phyloP scores from a whole-genome alignment of 352 stramenopile genomes.

The Phytophthora hybrid region DNA sequence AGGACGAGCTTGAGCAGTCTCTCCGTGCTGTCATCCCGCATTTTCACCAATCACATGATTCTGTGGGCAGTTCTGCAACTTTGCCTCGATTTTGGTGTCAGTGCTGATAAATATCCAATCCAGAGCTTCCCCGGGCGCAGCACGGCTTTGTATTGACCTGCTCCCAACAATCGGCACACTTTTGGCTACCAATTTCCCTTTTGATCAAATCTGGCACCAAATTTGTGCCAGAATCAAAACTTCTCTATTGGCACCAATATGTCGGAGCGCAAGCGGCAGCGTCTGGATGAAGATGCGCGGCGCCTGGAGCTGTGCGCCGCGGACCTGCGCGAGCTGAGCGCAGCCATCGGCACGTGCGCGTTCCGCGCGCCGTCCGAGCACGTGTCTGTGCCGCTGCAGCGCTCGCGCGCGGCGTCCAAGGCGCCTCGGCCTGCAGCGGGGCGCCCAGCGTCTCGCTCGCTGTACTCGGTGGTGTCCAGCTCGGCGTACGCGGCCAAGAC shows the following conservation, averaged over 20 bases:
- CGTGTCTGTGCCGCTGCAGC: constrained; percentile 28
- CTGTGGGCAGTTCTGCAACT: no score
- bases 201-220: no score
- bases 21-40: no score
- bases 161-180: no score
- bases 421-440: constrained; percentile 7
- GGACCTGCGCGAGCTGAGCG: constrained; percentile 39
- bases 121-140: no score
- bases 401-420: constrained; percentile 11
- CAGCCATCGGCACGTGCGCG: constrained; percentile 34
- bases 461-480: constrained; percentile 53
- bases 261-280: constrained; percentile 41
- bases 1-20: no score
- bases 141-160: no score
- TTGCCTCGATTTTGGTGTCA: no score
- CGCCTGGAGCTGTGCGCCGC: constrained; percentile 44
- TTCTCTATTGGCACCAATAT: constrained; percentile 1
- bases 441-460: constrained; percentile 14
- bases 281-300: constrained; percentile 27
- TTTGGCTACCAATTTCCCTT: no score
- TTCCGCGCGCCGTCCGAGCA: constrained; percentile 28
- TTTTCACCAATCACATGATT: no score
- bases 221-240: no score
- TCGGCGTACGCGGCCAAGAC: constrained; percentile 40
- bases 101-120: no score